phyloP scores from a whole-genome alignment of 352 stramenopile genomes.

The Pythium vanterpoolii region DNA sequence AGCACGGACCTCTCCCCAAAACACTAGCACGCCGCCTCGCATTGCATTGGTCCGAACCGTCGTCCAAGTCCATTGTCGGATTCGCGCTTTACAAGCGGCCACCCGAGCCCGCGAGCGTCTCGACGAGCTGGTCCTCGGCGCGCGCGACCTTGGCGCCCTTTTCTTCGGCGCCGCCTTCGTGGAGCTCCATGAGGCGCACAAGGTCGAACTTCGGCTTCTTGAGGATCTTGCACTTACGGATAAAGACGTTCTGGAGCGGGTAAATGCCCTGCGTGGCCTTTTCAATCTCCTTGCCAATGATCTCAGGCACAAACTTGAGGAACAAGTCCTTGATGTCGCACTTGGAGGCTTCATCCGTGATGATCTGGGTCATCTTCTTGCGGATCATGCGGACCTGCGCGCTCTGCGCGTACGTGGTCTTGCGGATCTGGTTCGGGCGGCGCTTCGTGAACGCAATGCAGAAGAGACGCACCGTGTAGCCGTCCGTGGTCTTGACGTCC shows the following conservation, averaged over 20 bases:
- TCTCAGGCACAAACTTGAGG: slow-evolving; percentile 98
- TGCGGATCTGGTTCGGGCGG: slow-evolving; percentile 98
- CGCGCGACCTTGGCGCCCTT: slow-evolving; percentile 90
- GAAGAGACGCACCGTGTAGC: slow-evolving; percentile 99
- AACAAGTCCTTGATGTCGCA: slow-evolving; percentile 99
- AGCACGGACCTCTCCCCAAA: slow-evolving; percentile 14
- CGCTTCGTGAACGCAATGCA: slow-evolving; percentile 99
- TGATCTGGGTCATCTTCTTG: slow-evolving; percentile 98
- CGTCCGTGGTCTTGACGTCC: slow-evolving; percentile 99
- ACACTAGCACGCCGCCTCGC: slow-evolving; percentile 23
- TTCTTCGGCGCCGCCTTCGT: slow-evolving; percentile 93
- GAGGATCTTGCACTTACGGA: slow-evolving; percentile 99
- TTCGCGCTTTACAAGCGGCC: slow-evolving; percentile 77
- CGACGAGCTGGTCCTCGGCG: slow-evolving; percentile 82
- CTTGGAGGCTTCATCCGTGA: slow-evolving; percentile 97
- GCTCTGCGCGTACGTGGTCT: slow-evolving; percentile 98
- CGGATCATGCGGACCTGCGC: slow-evolving; percentile 97
- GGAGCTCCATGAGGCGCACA: slow-evolving; percentile 99
- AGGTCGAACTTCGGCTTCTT: slow-evolving; percentile 99
- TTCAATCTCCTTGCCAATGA: slow-evolving; percentile 98
- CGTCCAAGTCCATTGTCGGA: slow-evolving; percentile 15
- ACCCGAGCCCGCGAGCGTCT: slow-evolving; percentile 83
- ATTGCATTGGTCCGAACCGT: neutral
- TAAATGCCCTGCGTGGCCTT: slow-evolving; percentile 97
- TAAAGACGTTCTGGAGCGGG: slow-evolving; percentile 99